Percentiles rank a stretch among this genome's conserved stretches.
These are phyloP conservation scores for Ceratocystis smalleyi DNA, from an alignment of 2,329 filamentous ascomycete genomes.

Conservation along the genomic window DNA sequence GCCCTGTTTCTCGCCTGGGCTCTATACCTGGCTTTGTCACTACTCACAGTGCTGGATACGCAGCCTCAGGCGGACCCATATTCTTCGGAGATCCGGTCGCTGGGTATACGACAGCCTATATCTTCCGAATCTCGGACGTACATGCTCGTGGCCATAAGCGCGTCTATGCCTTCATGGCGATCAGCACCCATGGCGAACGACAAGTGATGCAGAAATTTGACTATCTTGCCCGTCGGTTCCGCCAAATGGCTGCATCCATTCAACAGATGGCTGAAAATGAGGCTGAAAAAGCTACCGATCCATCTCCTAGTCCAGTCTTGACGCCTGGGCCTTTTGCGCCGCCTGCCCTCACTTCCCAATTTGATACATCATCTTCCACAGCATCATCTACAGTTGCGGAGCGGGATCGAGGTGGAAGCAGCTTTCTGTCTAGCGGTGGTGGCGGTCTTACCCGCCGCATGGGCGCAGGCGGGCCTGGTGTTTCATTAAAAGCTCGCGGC, in stretches of 20 bases:
- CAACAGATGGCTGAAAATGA: constrained; percentile 48
- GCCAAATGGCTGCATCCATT: constrained; percentile 50
- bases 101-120: constrained; percentile 54
- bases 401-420: constrained; percentile 28
- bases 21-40: constrained; percentile 35
- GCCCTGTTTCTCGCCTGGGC: constrained; percentile 27
- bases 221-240: constrained; percentile 45
- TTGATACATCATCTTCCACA: constrained; percentile 21
- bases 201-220: constrained; percentile 51
- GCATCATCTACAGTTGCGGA: neutral
- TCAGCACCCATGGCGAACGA: constrained; percentile 49
- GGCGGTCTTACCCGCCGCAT: constrained; percentile 40
- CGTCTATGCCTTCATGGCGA: constrained; percentile 52
- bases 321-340: constrained; percentile 22
- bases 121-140: constrained; percentile 53
- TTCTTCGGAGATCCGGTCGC: constrained; percentile 51
- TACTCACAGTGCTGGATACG: constrained; percentile 36
- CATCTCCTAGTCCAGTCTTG: constrained; percentile 24
- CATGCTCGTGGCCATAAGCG: constrained; percentile 52
- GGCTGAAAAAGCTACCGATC: constrained; percentile 39
- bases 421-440: constrained; percentile 40
- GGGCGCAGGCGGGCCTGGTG: constrained; percentile 40
- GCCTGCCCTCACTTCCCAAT: constrained; percentile 21
- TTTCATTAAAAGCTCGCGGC: constrained; percentile 42
- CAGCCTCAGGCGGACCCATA: constrained; percentile 48